Percentiles rank a stretch among this genome's conserved stretches.
Conservation (phyloP, 179 eudicot genomes). For the Actinidia polygama region DNA sequence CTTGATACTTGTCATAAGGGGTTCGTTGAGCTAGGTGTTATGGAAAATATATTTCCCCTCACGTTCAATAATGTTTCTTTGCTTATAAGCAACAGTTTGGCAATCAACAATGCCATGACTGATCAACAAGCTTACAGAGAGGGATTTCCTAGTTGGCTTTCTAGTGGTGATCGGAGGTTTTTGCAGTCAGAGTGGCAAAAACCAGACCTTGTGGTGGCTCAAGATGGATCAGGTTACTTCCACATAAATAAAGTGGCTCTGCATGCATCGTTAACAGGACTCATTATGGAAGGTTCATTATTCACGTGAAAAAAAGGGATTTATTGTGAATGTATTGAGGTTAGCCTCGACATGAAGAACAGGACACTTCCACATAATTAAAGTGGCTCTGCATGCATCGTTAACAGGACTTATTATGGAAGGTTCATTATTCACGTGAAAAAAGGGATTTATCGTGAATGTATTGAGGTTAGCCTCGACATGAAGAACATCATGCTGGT, state of each 20-base stretch:
- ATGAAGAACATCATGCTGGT: slow-evolving; percentile 17
- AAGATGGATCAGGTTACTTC: background rate
- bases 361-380: background rate
- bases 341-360: too few species aligned
- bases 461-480: background rate
- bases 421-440: slow-evolving; percentile 22
- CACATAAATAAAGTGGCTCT: background rate
- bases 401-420: background rate
- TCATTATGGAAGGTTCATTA: slow-evolving; percentile 10
- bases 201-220: background rate
- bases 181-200: background rate
- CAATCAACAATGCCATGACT: background rate
- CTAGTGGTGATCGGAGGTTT: background rate
- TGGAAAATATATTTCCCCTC: background rate
- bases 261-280: background rate
- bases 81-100: slow-evolving; percentile 1
- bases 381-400: background rate
- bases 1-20: slow-evolving; percentile 3
- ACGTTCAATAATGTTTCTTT: background rate
- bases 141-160: slow-evolving; percentile 3
- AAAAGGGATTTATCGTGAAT: slow-evolving; percentile 13
- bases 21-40: background rate
- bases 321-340: slow-evolving; percentile 10
- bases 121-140: background rate
- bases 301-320: slow-evolving; percentile 15